These are phyloP conservation scores for Glaciozyma antarctica DNA, from an alignment of 768 basidiomycete genomes.

Conservation along the genomic window DNA sequence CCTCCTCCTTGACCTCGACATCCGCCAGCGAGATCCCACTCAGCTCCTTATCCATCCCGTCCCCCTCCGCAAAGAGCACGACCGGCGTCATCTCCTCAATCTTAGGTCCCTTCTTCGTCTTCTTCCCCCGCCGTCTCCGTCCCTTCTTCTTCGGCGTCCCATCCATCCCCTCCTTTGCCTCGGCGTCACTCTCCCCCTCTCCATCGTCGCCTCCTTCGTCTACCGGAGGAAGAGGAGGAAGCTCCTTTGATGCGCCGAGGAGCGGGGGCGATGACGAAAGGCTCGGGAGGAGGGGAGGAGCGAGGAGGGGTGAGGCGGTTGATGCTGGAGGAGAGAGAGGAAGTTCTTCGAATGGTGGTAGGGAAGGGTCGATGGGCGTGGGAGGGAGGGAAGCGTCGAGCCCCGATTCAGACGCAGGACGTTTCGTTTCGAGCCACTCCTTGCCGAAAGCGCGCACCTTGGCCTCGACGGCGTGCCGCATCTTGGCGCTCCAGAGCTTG, in stretches of 20 bases:
- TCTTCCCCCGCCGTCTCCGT: conserved; percentile 22
- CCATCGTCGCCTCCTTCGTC: conserved; percentile 17
- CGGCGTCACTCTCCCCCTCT: conserved; percentile 38
- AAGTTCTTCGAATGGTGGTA: not conserved
- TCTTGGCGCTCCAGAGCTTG: not conserved
- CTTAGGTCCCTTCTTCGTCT: conserved; percentile 28
- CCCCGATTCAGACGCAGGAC: not conserved
- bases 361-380: not conserved
- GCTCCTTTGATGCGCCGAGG: conserved; percentile 5
- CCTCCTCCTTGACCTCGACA: conserved; percentile 37
- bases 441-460: not conserved
- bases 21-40: conserved; percentile 26
- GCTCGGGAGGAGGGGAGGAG: not conserved
- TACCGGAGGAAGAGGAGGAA: conserved; percentile 20
- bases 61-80: conserved; percentile 35
- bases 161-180: conserved; percentile 35
- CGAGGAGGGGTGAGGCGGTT: not conserved
- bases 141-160: conserved; percentile 23
- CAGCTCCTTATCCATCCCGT: conserved; percentile 24
- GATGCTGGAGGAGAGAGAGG: not conserved
- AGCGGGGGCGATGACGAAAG: not conserved
- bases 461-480: not conserved
- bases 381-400: not conserved
- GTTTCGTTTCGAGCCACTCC: not conserved
- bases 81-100: conserved; percentile 13